Conservation (phyloP, 1,139 yeast genomes). For the Geotrichum klebahnii region DNA sequence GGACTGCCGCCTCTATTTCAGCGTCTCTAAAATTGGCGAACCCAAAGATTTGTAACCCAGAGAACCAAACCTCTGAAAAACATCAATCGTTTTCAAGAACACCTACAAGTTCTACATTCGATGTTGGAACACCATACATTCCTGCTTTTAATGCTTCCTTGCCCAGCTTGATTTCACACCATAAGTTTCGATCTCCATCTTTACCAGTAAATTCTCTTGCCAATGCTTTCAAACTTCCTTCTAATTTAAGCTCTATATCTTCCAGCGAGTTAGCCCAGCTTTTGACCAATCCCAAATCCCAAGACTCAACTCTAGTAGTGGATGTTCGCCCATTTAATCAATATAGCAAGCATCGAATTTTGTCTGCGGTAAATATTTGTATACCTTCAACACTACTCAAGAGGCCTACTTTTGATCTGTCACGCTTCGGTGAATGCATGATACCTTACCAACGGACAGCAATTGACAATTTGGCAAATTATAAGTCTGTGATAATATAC, state of each 20-base stretch:
- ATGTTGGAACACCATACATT: neutral
- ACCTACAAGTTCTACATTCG: too few relatives aligned
- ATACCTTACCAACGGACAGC: conserved; percentile 39
- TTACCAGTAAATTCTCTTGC: conserved; percentile 25
- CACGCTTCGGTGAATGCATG: conserved; percentile 56
- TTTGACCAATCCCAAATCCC: neutral
- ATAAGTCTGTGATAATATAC: conserved; percentile 48
- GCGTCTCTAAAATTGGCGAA: neutral
- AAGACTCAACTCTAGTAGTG: conserved; percentile 37
- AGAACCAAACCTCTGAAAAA: neutral
- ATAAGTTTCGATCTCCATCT: conserved; percentile 27
- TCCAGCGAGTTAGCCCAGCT: conserved; percentile 17
- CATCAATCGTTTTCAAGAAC: neutral
- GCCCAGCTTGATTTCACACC: conserved; percentile 13
- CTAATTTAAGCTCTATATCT: conserved; percentile 1
- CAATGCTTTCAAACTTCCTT: conserved; percentile 21
- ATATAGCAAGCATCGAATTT: conserved; percentile 50
- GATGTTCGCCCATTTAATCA: conserved; percentile 73
- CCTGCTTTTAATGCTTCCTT: neutral
- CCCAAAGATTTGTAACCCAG: neutral
- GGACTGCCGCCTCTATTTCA: neutral
- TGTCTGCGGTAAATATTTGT: conserved; percentile 62
- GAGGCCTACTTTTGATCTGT: conserved; percentile 58
- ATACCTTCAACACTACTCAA: conserved; percentile 74
- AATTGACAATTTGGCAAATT: conserved; percentile 30